Percentiles rank a stretch among this genome's conserved stretches.
These are phyloP conservation scores for Gracilaria domingensis DNA, from an alignment of 23 red algal genomes.

Conservation along the genomic window DNA sequence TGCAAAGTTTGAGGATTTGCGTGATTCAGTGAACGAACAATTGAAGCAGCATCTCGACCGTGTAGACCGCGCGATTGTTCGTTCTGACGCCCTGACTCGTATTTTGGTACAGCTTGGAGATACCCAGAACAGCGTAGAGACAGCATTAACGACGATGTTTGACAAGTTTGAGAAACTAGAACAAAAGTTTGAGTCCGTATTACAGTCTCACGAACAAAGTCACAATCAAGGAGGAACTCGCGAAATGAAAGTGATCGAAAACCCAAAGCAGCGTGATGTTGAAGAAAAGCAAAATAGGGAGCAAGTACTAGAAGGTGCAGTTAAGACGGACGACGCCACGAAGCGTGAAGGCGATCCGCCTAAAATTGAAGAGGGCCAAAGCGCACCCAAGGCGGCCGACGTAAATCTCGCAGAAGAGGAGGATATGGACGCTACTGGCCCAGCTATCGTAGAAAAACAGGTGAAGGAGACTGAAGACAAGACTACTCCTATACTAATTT, in stretches of 20 bases:
- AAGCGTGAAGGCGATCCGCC: neutral
- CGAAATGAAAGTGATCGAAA: constrained; percentile 1
- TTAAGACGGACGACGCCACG: neutral
- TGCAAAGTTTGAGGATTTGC: constrained; percentile 30
- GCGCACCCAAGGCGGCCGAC: neutral
- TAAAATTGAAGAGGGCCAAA: neutral
- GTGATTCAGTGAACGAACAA: constrained; percentile 8
- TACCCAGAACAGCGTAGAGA: constrained; percentile 14
- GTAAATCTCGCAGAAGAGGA: neutral
- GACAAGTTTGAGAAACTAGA: constrained; percentile 31
- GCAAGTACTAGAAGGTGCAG: neutral
- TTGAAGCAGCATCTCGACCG: constrained; percentile 29
- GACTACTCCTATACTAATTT: neutral
- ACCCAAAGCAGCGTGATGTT: neutral
- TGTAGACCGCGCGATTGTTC: neutral
- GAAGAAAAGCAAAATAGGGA: neutral
- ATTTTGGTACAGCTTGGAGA: constrained; percentile 18
- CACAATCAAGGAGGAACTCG: neutral
- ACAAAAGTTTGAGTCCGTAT: neutral
- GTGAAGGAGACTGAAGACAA: neutral
- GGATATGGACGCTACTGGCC: neutral
- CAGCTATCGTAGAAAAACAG: neutral
- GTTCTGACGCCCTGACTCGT: constrained; percentile 15
- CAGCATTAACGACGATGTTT: neutral
- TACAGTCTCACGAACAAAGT: constrained; percentile 1